phyloP scores from a whole-genome alignment of 192 early-diverging fungal species.

The Backusella liffmaniae region DNA sequence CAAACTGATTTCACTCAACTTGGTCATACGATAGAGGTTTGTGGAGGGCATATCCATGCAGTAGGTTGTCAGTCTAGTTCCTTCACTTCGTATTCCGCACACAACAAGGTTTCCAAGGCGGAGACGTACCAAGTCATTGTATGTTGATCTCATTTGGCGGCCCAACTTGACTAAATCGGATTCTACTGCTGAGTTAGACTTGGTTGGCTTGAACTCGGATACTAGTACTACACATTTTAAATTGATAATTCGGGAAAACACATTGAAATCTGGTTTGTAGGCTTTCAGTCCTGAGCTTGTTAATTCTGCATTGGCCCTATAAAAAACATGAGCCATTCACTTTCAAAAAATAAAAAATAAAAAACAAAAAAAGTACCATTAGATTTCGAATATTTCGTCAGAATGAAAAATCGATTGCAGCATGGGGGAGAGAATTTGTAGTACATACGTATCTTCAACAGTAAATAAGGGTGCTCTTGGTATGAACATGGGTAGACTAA shows the following conservation, averaged over 20 bases:
- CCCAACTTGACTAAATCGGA: neutral
- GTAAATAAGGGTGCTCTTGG: neutral
- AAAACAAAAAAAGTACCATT: neutral
- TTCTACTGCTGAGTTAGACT: neutral
- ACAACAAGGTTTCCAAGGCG: neutral
- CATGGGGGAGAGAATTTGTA: neutral
- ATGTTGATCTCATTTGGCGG: neutral
- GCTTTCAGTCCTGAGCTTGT: neutral
- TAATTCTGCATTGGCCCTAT: neutral
- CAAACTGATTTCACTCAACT: neutral
- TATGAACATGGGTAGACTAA: neutral
- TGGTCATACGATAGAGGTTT: neutral
- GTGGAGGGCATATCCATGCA: neutral
- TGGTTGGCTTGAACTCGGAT: neutral
- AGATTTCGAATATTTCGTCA: neutral
- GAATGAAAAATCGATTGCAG: neutral
- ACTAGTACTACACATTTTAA: neutral
- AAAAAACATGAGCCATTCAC: neutral
- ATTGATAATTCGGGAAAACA: neutral
- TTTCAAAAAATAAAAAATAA: too few species aligned
- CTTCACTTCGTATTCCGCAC: neutral
- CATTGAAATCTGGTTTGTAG: neutral
- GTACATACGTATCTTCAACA: neutral
- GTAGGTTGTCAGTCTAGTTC: neutral
- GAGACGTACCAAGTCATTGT: neutral